Percentiles rank a stretch among this genome's conserved stretches.
These are phyloP conservation scores for Fraxinus excelsior DNA, from an alignment of 257 asterid genomes.

Conservation along the genomic window DNA sequence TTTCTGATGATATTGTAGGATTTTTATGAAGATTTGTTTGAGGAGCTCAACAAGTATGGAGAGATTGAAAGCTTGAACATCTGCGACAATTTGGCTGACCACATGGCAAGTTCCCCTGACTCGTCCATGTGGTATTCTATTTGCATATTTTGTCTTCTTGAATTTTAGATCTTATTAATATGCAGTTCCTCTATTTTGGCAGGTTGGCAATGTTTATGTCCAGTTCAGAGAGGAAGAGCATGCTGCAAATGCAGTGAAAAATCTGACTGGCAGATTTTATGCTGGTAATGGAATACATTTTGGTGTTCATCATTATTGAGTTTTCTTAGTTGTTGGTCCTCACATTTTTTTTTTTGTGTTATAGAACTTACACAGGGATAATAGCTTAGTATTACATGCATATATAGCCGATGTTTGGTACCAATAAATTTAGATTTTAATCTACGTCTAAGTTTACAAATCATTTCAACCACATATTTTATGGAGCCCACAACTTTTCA, in stretches of 20 bases:
- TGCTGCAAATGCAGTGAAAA: constrained; percentile 83
- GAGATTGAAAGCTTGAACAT: constrained; percentile 85
- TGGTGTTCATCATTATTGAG: not conserved
- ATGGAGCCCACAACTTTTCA: no score
- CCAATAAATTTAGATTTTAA: no score
- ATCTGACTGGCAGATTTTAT: constrained; percentile 85
- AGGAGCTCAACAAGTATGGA: constrained; percentile 89
- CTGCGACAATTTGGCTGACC: constrained; percentile 95
- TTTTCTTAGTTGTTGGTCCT: not conserved
- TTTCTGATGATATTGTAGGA: constrained; percentile 50
- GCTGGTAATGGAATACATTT: constrained; percentile 55
- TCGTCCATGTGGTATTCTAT: not conserved
- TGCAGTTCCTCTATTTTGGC: constrained; percentile 20
- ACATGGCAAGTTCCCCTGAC: constrained; percentile 55
- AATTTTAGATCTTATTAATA: not conserved
- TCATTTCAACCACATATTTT: no score
- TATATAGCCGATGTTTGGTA: not conserved
- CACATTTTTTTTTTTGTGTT: not conserved
- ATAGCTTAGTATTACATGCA: not conserved
- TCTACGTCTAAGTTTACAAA: no score
- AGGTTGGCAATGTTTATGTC: constrained; percentile 99
- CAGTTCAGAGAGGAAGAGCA: constrained; percentile 98
- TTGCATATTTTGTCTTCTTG: not conserved
- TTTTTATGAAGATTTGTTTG: constrained; percentile 90
- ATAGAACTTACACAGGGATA: not conserved